Base-by-base conservation (phyloP, 2,329 filamentous ascomycete species). In the Hypomyces perniciosus region DNA sequence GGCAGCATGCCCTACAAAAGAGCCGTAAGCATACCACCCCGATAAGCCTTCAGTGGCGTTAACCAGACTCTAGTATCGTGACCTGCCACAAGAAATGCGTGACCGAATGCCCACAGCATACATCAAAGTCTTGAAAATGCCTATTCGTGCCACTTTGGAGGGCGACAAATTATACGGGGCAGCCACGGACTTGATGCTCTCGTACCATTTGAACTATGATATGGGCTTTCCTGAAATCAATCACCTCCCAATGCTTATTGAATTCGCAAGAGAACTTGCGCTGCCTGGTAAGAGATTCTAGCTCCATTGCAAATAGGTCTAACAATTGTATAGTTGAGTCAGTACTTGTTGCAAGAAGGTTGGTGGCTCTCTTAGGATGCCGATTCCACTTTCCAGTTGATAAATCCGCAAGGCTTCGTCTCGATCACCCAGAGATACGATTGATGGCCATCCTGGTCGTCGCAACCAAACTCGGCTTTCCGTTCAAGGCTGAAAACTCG, bases 391-490 rank as follows among this genome's bases (percentile, higher is more conserved):
- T 85, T 55, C 76, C 78, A 1, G 71, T 75, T 6, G 68, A 72
- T 4, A 71, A 67, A 30, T 62, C 66, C 47, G 68, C 69, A 53
- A 68, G 74, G 53, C 68, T 74, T 28, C 68, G 78, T 7, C 68
- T 84, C 12, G 74, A 82, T 46, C 78, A 86, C 55, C 90, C 93
- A 0, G 93, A 97, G 61, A 73, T 88, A 5, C 79, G 87, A 40
- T 70, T 96, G 1, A 74, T 90, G 50, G 76, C 84, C 4, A 71
- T 89, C 4, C 66, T 96, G 4, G 72, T 96, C 2, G 76, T 95
- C 10, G 82, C 86, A 4, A 83, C 86, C 4, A 96, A 96, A 60
- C 66, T 96, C 2, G 74, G 86, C 20, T 90, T 89, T 59, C 89
- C 92, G 0, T 81, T 96, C 41, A 82, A 89, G 60, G 71, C 72